Conservation (phyloP, 805 yeast genomes). For the Candida golubevii region DNA sequence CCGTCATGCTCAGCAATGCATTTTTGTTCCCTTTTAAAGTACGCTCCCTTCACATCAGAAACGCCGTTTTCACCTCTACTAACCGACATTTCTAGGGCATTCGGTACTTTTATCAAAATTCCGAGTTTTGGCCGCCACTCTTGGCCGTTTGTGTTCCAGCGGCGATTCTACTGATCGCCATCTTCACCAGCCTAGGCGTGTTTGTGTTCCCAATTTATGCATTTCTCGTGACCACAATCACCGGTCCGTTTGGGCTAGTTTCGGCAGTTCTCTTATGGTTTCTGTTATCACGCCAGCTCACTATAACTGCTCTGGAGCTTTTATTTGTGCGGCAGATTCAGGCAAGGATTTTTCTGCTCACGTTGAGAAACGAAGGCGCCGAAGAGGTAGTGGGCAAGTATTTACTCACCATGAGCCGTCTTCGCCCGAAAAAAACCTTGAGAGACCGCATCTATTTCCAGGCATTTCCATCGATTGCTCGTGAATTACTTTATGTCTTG, state of each 20-base stretch:
- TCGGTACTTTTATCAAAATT: slow-evolving; percentile 22
- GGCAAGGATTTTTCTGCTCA: slow-evolving; percentile 45
- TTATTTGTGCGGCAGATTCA: slow-evolving; percentile 47
- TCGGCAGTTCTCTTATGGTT: slow-evolving; percentile 43
- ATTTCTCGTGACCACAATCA: slow-evolving; percentile 34
- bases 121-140: slow-evolving; percentile 45
- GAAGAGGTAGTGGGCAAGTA: slow-evolving; percentile 37
- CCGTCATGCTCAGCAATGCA: not conserved
- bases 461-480: slow-evolving; percentile 24
- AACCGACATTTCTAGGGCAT: slow-evolving; percentile 8
- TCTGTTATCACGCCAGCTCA: slow-evolving; percentile 39
- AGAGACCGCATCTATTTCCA: slow-evolving; percentile 5
- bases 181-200: slow-evolving; percentile 33
- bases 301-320: slow-evolving; percentile 39
- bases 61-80: not conserved
- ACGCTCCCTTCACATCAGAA: not conserved
- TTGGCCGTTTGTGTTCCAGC: slow-evolving; percentile 45
- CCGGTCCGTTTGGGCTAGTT: slow-evolving; percentile 50
- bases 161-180: slow-evolving; percentile 31
- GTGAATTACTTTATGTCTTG: slow-evolving; percentile 31
- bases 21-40: slow-evolving; percentile 2
- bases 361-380: slow-evolving; percentile 41
- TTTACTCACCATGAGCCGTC: slow-evolving; percentile 1
- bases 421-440: not conserved
- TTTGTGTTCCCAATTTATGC: slow-evolving; percentile 45